Base-by-base conservation (phyloP, 805 yeast species). In the Suhomyces sp. region DNA sequence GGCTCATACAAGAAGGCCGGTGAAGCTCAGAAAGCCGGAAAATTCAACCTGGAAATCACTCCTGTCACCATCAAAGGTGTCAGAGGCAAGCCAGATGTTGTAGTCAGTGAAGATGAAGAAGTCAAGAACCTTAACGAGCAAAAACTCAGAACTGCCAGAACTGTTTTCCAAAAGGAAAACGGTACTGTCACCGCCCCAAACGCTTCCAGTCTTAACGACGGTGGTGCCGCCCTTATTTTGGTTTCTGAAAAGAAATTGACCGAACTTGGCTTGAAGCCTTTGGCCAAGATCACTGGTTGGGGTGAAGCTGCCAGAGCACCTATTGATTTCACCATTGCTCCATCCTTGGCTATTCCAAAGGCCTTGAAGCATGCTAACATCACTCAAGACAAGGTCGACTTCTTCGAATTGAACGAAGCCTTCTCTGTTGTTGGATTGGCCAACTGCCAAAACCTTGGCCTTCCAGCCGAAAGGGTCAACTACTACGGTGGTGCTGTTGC, bases 281-380 rank as follows among this genome's bases (percentile, higher is more conserved):
- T 94, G 57, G 98, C 97, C 55, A 84, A 85, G 71, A 86, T 94
- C 64, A 69, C 82, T 50, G 96, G 97, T 56, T 93, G 97, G 96
- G 99, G 96, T 74, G 99, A 94, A 71, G 98, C 98, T 65, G 99
- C 96, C 53, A 92, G 90, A 71, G 84, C 85, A 44, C 99, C 99
- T 60, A 82, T 87, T 63, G 96, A 92, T 76, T 94, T 94, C 81
- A 93, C 99, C 51, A 88, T 94, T 73, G 91, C 98, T 29, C 99
- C 99, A 60, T 76, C 97, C 35, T 78, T 91, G 67, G 97, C 99
- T 50, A 85, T 93, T 63, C 97, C 97, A 75, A 93, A 92, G 80
- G 98, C 97, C 40, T 79, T 94, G 66, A 87, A 90, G 73, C 94
- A 86, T 66, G 96, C 97, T 42, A 81, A 84, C 48, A 65, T 92